These are phyloP conservation scores for Phytophthora macrochlamydospora DNA, from an alignment of 352 stramenopile species.

Conservation along the genomic window DNA sequence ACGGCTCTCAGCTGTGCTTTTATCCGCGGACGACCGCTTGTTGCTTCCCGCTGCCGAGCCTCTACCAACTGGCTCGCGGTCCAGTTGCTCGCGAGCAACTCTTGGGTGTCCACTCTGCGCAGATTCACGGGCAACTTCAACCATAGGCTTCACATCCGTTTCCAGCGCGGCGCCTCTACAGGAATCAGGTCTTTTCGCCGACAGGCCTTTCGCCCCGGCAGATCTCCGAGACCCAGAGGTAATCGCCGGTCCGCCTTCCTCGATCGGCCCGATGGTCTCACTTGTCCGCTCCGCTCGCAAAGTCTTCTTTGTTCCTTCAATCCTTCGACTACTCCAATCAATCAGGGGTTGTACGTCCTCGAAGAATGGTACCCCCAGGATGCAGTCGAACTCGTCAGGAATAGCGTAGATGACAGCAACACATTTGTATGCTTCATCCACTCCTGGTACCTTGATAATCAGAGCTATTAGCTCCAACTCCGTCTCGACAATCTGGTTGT, in stretches of 20 bases:
- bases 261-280: constrained; percentile 3
- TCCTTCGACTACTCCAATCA: constrained; percentile 11
- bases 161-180: constrained; percentile 13
- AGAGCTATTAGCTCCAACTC: background rate
- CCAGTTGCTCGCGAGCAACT: constrained; percentile 5
- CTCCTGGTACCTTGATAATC: background rate
- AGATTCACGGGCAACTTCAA: background rate
- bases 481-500: background rate
- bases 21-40: background rate
- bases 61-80: constrained; percentile 1
- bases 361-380: constrained; percentile 17
- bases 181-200: constrained; percentile 19
- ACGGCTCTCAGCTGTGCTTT: background rate
- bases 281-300: background rate
- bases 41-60: background rate
- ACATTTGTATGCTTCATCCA: constrained; percentile 1
- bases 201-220: constrained; percentile 17
- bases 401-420: background rate
- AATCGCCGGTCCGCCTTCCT: constrained; percentile 12
- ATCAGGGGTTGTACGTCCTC: constrained; percentile 11
- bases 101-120: constrained; percentile 1
- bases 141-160: constrained; percentile 11
- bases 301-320: constrained; percentile 15
- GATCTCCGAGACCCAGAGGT: constrained; percentile 8
- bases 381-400: constrained; percentile 7